Percentiles rank a stretch among this genome's conserved stretches.
phyloP scores from a whole-genome alignment of 345 rosid species.

The Rubroshorea leprosula region DNA sequence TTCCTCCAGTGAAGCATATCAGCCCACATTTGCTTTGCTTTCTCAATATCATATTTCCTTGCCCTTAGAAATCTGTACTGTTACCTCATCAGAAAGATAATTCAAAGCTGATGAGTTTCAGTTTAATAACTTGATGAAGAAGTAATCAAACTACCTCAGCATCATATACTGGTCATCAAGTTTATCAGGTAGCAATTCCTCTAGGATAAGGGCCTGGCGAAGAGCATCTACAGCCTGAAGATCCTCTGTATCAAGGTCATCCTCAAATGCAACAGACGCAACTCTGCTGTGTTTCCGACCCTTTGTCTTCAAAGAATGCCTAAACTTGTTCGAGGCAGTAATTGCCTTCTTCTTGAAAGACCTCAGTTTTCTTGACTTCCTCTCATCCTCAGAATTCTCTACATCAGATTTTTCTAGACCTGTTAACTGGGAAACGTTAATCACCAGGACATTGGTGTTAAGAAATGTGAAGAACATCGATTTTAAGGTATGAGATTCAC shows the following conservation, averaged over 20 bases:
- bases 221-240: conserved; percentile 73
- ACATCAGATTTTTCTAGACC: conserved; percentile 30
- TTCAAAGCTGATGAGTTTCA: background rate
- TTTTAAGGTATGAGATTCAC: background rate
- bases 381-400: conserved; percentile 50
- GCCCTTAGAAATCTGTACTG: conserved; percentile 67
- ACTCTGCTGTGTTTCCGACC: conserved; percentile 63
- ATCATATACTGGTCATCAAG: conserved; percentile 81
- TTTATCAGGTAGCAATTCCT: conserved; percentile 65
- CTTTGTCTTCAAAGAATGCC: conserved; percentile 61
- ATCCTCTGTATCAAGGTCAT: conserved; percentile 65
- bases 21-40: conserved; percentile 87
- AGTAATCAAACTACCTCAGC: conserved; percentile 51
- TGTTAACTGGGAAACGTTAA: conserved; percentile 2
- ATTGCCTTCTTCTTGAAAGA: conserved; percentile 73
- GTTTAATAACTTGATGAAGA: background rate
- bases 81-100: background rate
- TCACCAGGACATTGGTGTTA: background rate
- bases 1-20: conserved; percentile 87
- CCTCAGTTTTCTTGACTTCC: conserved; percentile 58
- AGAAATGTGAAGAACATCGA: background rate
- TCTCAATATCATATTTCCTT: conserved; percentile 78
- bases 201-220: conserved; percentile 78
- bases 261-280: conserved; percentile 59
- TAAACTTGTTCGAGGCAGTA: conserved; percentile 72